Evolutionary conservation across 306 rosid species (phyloP).

Genomic region (Cucurbita moschata): DNA sequence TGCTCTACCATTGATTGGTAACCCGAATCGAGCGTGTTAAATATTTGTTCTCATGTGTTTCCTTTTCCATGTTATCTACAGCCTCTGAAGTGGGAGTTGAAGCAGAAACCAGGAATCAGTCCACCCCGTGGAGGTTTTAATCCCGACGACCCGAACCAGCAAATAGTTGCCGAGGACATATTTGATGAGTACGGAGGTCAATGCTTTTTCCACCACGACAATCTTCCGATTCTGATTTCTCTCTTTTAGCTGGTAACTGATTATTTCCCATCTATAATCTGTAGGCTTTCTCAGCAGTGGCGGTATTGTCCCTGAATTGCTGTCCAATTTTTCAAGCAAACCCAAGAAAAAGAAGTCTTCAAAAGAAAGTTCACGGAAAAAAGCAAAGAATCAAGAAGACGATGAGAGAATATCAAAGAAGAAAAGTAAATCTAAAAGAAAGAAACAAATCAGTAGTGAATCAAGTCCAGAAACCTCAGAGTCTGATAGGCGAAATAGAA

Average conservation of each 20-base stretch:
- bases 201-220: neutral
- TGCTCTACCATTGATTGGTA: neutral
- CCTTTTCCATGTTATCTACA: slow-evolving; percentile 17
- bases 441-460: slow-evolving; percentile 22
- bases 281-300: slow-evolving; percentile 70
- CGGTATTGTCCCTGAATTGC: slow-evolving; percentile 50
- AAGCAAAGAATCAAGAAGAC: slow-evolving; percentile 21
- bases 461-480: slow-evolving; percentile 40
- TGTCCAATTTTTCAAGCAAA: slow-evolving; percentile 52
- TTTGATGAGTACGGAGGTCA: slow-evolving; percentile 97
- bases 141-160: slow-evolving; percentile 91
- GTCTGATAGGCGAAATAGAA: slow-evolving; percentile 14
- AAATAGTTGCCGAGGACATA: slow-evolving; percentile 89
- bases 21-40: neutral
- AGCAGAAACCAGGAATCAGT: slow-evolving; percentile 97
- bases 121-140: slow-evolving; percentile 98
- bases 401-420: slow-evolving; percentile 30
- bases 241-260: neutral
- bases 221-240: neutral
- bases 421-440: slow-evolving; percentile 32
- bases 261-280: slow-evolving; percentile 4
- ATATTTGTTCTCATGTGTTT: neutral
- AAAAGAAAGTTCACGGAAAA: slow-evolving; percentile 44
- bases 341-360: slow-evolving; percentile 38
- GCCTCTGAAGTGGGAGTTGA: slow-evolving; percentile 97